Evolutionary conservation across 495 filamentous ascomycete genomes (phyloP).

Genomic region (Umbilicaria muhlenbergii): DNA sequence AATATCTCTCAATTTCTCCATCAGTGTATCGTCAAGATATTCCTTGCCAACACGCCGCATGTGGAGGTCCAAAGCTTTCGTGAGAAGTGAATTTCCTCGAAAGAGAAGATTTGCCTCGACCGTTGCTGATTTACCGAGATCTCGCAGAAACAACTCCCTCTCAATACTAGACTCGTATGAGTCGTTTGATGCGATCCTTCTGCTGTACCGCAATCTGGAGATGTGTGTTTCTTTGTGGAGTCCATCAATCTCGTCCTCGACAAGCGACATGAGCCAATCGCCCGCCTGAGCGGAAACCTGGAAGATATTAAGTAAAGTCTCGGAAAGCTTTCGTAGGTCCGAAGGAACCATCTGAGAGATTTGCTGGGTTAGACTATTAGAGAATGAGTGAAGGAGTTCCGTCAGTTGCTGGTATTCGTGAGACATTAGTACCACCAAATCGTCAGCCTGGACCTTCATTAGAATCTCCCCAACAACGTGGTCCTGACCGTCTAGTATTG

Average conservation of each 20-base stretch:
- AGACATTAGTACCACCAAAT: slow-evolving; percentile 74
- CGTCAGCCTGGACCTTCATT: slow-evolving; percentile 68
- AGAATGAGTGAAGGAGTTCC: slow-evolving; percentile 72
- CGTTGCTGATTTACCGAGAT: slow-evolving; percentile 39
- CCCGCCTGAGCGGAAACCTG: slow-evolving; percentile 80
- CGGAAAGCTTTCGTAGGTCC: slow-evolving; percentile 63
- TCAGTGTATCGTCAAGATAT: slow-evolving; percentile 77
- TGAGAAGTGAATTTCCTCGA: slow-evolving; percentile 85
- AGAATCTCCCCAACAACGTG: slow-evolving; percentile 75
- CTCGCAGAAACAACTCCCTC: slow-evolving; percentile 44
- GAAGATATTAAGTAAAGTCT: slow-evolving; percentile 83
- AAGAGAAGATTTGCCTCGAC: slow-evolving; percentile 89
- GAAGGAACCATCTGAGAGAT: slow-evolving; percentile 67
- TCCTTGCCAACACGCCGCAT: slow-evolving; percentile 92
- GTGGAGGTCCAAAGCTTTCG: slow-evolving; percentile 83
- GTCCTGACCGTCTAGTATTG: slow-evolving; percentile 54
- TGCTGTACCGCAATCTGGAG: slow-evolving; percentile 56
- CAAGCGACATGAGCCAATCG: slow-evolving; percentile 84
- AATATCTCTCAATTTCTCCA: slow-evolving; percentile 73
- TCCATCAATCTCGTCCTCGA: slow-evolving; percentile 95
- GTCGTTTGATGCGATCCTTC: slow-evolving; percentile 65
- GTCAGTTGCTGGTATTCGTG: slow-evolving; percentile 74
- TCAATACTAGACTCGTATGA: slow-evolving; percentile 47
- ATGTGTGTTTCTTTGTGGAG: slow-evolving; percentile 61
- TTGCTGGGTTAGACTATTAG: slow-evolving; percentile 66